Percentiles rank a stretch among this genome's conserved stretches.
Conservation (phyloP, 2,329 filamentous ascomycete species). For the Acarospora socialis region DNA sequence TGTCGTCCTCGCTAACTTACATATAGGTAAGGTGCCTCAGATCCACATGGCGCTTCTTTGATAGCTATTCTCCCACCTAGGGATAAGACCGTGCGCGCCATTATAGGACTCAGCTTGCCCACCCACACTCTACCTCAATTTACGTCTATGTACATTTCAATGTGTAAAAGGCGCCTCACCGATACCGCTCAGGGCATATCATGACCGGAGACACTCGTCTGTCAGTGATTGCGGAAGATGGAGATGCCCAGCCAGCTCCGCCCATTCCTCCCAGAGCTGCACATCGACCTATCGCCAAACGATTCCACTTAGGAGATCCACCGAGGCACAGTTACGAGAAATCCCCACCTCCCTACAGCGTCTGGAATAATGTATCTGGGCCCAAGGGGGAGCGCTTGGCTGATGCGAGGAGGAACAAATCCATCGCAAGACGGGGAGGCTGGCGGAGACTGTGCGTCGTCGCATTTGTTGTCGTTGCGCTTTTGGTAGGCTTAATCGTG, state of each 20-base stretch:
- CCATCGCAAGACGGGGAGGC: slow-evolving; percentile 20
- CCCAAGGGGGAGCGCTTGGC: slow-evolving; percentile 15
- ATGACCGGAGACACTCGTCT: no score
- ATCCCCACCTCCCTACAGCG: slow-evolving; percentile 15
- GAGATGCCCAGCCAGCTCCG: slow-evolving; percentile 1
- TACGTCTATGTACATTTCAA: no score
- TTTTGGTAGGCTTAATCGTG: slow-evolving; percentile 19
- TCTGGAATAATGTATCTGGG: slow-evolving; percentile 14
- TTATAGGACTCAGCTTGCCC: no score
- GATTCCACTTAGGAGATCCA: slow-evolving; percentile 12
- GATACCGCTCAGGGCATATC: no score
- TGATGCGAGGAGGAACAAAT: slow-evolving; percentile 15
- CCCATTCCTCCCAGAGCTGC: slow-evolving; percentile 4
- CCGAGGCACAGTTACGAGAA: slow-evolving; percentile 9
- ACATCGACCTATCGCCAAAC: slow-evolving; percentile 11
- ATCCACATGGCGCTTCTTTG: no score
- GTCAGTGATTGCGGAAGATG: slow-evolving; percentile 13
- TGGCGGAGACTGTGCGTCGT: slow-evolving; percentile 19
- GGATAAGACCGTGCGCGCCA: no score
- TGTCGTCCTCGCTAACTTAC: no score
- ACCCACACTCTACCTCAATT: no score
- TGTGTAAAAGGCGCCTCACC: no score
- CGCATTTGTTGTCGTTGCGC: slow-evolving; percentile 12
- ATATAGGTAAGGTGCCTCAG: no score
- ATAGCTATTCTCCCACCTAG: no score